Conservation (phyloP, 2,329 filamentous ascomycete genomes). For the Trichoderma oligosporum region DNA sequence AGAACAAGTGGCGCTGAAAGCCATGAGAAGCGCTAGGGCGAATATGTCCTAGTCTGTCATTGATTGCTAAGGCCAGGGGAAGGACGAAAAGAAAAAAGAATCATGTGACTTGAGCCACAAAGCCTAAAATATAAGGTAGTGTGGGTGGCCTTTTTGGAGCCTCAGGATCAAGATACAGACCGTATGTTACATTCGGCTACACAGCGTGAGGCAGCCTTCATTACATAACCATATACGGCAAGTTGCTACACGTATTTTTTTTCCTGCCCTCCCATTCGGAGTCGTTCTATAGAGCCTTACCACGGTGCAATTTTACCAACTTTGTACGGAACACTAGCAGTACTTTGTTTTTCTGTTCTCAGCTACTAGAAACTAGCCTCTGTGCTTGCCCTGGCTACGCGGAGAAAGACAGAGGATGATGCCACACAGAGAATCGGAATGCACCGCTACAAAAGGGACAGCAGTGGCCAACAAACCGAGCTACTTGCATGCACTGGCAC, state of each 20-base stretch:
- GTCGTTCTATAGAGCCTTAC: neutral
- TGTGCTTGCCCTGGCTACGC: no score
- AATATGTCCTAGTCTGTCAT: neutral
- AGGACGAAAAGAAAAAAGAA: neutral
- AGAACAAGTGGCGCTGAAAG: neutral
- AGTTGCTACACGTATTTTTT: neutral
- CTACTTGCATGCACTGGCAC: no score
- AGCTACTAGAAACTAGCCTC: no score
- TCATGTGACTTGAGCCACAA: slow-evolving; percentile 15
- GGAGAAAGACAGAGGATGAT: no score
- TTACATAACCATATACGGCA: slow-evolving; percentile 16
- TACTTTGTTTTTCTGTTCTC: no score
- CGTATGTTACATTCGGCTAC: slow-evolving; percentile 20
- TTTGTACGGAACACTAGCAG: no score
- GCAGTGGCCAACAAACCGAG: neutral
- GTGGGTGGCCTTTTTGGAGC: neutral
- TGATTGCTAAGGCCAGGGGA: neutral
- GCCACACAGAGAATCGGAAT: neutral
- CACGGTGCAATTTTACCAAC: no score
- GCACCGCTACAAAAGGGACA: neutral
- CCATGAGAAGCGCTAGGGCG: no score
- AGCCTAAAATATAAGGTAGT: slow-evolving; percentile 9
- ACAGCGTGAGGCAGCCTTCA: slow-evolving; percentile 11
- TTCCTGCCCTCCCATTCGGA: neutral
- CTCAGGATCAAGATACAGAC: slow-evolving; percentile 16